A percentile compares a stretch with the other conserved stretches of the same genome.
Evolutionary conservation across 139 green algal species (phyloP).

Genomic region (Edaphochlamys debaryana): DNA sequence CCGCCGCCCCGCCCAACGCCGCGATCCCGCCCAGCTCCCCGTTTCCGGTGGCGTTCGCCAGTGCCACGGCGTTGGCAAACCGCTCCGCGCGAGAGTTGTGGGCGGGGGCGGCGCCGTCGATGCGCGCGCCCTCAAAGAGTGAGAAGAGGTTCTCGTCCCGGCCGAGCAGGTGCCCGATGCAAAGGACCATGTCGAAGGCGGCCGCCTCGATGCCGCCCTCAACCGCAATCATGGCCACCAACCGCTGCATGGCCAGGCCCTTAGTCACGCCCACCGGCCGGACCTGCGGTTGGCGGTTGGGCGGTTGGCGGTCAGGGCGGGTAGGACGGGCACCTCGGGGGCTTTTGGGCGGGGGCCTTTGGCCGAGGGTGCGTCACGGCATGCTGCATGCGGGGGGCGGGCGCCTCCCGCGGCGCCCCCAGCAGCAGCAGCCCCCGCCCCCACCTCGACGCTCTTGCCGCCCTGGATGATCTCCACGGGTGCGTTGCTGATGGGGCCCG

Average conservation of each 20-base stretch:
- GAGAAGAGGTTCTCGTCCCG: slow-evolving; percentile 96
- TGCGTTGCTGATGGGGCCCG: slow-evolving; percentile 96
- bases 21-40: neutral
- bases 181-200: slow-evolving; percentile 85
- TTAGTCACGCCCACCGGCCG: slow-evolving; percentile 96
- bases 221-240: slow-evolving; percentile 70
- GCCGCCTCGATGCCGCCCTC: slow-evolving; percentile 38
- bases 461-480: slow-evolving; percentile 96
- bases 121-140: slow-evolving; percentile 81
- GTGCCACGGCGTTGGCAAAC: neutral
- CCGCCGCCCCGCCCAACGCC: neutral
- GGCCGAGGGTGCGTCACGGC: neutral
- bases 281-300: slow-evolving; percentile 56
- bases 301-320: neutral
- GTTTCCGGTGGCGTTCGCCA: neutral
- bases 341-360: no score
- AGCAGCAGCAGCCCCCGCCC: neutral
- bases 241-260: slow-evolving; percentile 89
- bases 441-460: slow-evolving; percentile 63
- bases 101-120: slow-evolving; percentile 49
- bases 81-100: slow-evolving; percentile 18
- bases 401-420: no score
- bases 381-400: neutral
- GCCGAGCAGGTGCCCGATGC: slow-evolving; percentile 91
- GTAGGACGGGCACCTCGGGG: neutral